Base-by-base conservation (phyloP, 345 rosid genomes). In the Gossypium australe region DNA sequence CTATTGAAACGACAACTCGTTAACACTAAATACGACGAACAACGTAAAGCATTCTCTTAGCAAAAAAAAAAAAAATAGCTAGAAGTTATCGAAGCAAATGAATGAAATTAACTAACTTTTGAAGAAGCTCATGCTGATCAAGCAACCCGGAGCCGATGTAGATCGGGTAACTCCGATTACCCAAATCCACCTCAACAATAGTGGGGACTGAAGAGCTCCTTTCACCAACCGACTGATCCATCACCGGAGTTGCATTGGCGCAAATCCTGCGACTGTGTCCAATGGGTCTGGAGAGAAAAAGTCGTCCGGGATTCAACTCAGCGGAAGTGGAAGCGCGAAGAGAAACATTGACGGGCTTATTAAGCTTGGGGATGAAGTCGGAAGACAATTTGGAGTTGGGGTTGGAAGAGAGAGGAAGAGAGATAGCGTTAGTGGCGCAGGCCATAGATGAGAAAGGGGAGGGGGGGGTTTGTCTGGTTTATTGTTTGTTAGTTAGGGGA, bases 71-170 rank as follows among this genome's bases (percentile, higher is more conserved):
- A 22, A 9, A 11, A 72, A n/a, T n/a, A n/a, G 56, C 47, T 29
- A 60, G 11, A 17, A 22, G 2, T 13, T n/a, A 52, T 20, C 10
- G 4, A 43, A 51, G 10, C 3, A 9, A 45, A 22, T 51, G 38
- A 47, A 29, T n/a, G 27, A 62, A 53, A 34, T 38, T 5, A 67
- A 56, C 53, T 3, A 22, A 93, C 98, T 90, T 90, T 83, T 93
- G 98, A 34, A 95, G 91, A 74, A 95, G 86, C 9, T 88, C 80
- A 13, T 93, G 90, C 25, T 84, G 97, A 79, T 93, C 82, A 22
- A 95, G 97, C 71, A 95, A 86, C 1, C 93, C 94, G 69, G 98
- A 85, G 53, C 98, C 98, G 56, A 95, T 95, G 66, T 95, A 93
- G 76, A 95, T 93, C 64, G 98, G 99, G 76, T 95, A 95, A 79